Base-by-base conservation (phyloP, 2,329 filamentous ascomycete species). In the Penicillium hordei region DNA sequence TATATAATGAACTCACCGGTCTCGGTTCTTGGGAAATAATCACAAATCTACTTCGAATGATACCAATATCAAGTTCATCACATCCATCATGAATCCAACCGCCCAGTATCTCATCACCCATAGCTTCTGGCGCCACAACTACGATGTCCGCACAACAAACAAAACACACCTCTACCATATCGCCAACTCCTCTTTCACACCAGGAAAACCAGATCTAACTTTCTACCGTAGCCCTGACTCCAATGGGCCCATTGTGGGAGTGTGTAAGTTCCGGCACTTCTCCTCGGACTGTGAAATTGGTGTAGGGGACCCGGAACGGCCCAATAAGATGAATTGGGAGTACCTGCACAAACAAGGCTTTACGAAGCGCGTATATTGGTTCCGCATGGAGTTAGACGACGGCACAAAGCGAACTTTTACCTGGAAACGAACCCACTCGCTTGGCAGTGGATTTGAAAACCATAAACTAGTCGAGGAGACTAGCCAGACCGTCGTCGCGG, bases 381-480 rank as follows among this genome's bases (percentile, higher is more conserved):
- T 71, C 55, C 64, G 70, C 23, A 65, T 70, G 42, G 62, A 62
- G 4, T 12, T 71, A 1, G 55, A 53, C 1, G 48, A 61, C 52
- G 25, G 31, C 21, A 15, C 54, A 42, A 45, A 58, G 27, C 64
- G 60, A 19, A 64, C 59, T 8, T 75, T 75, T 48, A 55, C 68
- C 17, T 75, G 74, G 74, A 73, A 73, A 52, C 57, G 62, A 40
- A 75, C 72, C 2, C 66, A 63, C 33, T 62, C 60, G 8, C 65
- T 70, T n/a, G 72, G 69, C 9, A 52, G 39, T n/a, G 59, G 68
- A 31, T 43, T 48, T 4, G 62, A 60, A 19, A 74, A 72, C 52
- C 68, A 66, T 57, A 74, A 77, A 54, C 58, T 76, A n/a, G 60
- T 74, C 17, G 67, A 76, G 19, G 69, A 72, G 49, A 55, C 60